Conservation (phyloP, 371 early-diverging fungal genomes). For the Mucor indicus region DNA sequence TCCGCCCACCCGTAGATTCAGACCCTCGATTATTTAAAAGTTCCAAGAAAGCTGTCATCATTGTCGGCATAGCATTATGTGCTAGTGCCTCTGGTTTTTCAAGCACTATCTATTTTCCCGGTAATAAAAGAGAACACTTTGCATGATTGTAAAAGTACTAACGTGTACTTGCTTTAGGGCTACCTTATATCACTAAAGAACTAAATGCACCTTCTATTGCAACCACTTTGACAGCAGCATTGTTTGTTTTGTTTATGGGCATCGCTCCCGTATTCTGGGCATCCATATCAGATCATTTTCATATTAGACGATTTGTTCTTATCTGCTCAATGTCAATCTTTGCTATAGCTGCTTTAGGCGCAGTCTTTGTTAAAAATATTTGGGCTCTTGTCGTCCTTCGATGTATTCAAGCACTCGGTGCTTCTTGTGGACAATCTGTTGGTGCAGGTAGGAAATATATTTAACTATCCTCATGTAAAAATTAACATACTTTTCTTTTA, state of each 20-base stretch:
- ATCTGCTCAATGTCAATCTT: conserved; percentile 55
- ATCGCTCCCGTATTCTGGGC: conserved; percentile 62
- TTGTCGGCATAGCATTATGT: conserved; percentile 4
- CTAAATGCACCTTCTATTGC: conserved; percentile 41
- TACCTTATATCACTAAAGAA: conserved; percentile 42
- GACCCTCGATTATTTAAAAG: conserved; percentile 9
- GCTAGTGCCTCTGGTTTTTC: conserved; percentile 13
- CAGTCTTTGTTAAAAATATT: conserved; percentile 56
- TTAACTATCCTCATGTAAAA: neutral
- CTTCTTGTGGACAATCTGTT: conserved; percentile 58
- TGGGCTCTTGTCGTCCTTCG: conserved; percentile 60
- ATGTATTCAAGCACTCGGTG: conserved; percentile 64
- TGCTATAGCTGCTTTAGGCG: conserved; percentile 58
- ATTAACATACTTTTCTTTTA: neutral
- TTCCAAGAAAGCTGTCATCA: conserved; percentile 1
- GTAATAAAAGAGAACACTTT: neutral
- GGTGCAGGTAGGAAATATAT: conserved; percentile 46
- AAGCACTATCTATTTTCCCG: conserved; percentile 22
- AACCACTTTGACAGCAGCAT: conserved; percentile 50
- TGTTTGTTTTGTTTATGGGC: conserved; percentile 55
- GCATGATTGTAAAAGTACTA: neutral
- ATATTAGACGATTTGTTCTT: conserved; percentile 39
- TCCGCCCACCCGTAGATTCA: conserved; percentile 5
- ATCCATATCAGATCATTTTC: conserved; percentile 56
- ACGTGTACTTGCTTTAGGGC: no score